Evolutionary conservation across 2,329 filamentous ascomycete species (phyloP), one percentile per base, ranked within the genome.

Genomic region (Didymella keratinophila): DNA sequence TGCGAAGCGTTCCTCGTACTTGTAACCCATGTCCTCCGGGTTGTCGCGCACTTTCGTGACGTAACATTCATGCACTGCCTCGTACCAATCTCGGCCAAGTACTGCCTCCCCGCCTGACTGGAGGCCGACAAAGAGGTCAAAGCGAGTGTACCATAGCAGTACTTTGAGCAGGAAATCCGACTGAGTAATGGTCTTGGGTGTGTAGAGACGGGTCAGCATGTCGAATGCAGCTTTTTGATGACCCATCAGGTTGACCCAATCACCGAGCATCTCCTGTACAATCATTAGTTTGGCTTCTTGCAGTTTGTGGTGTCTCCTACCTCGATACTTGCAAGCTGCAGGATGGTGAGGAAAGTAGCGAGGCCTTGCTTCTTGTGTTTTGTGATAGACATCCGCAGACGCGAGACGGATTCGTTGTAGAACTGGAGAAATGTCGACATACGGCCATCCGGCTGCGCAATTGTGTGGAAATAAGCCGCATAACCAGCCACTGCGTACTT

Each of bases 311-410:
- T 30, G 36, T 28, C 18, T 63, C 81, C 71, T 82, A 96, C 93
- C 86, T 99, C 95, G 55, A 97, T 95, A 3, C 92, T 96, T 54
- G 93, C 93, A 48, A 98, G 84, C 70, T 98, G 93, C 41, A 99
- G 80, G 20, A 98, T 93, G 0, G 94, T 96, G 59, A 97, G 76
- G 30, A 98, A 81, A 0, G 89, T 97, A 7, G 89, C 86, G 48
- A 93, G 82, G 32, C 81, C 89, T 64, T 91, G 88, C 60, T 86
- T 86, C 63, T 92, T 88, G 56, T 87, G 88, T 52, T 84, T 87
- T 61, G 87, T 87, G 18, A 98, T 79, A 4, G 87, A 89, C 32
- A 84, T 83, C 9, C 96, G 83, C 18, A 99, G 83, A 25, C 92
- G 79, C 1, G 86, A 89, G 27, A 99, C 89, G 10, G 94, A 93